These are phyloP conservation scores for Citrus trifoliata DNA, from an alignment of 345 rosid species.

Conservation along the genomic window DNA sequence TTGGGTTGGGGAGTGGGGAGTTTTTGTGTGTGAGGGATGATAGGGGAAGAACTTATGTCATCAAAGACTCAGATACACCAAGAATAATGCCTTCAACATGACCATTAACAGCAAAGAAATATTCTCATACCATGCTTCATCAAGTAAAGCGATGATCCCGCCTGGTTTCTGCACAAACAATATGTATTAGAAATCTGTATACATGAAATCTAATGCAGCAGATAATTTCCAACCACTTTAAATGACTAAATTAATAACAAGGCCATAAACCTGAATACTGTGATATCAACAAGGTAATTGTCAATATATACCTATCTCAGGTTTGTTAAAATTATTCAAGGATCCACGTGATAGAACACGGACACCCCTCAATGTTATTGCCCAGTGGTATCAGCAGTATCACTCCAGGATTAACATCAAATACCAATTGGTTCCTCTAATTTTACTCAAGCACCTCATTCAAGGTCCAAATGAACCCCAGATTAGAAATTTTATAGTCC, in stretches of 20 bases:
- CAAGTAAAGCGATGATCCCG: conserved; percentile 84
- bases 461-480: not conserved
- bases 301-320: not conserved
- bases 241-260: not conserved
- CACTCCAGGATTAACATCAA: not conserved
- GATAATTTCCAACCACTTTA: not conserved
- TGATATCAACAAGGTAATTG: not conserved
- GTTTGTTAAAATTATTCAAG: not conserved
- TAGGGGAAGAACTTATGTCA: not conserved
- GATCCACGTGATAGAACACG: not conserved
- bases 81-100: conserved; percentile 7
- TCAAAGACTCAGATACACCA: not conserved
- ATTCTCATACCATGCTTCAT: conserved; percentile 80
- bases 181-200: conserved; percentile 19
- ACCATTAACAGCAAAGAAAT: conserved; percentile 13
- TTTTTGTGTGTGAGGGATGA: not conserved
- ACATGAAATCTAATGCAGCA: conserved; percentile 13
- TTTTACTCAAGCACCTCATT: not conserved
- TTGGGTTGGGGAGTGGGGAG: not conserved
- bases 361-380: not conserved
- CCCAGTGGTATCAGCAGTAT: not conserved
- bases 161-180: conserved; percentile 78
- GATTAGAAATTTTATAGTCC: not conserved
- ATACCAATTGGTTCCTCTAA: not conserved
- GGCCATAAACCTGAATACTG: not conserved